Conservation (phyloP, 108 stramenopile species). For the Discostella stelligeroides region DNA sequence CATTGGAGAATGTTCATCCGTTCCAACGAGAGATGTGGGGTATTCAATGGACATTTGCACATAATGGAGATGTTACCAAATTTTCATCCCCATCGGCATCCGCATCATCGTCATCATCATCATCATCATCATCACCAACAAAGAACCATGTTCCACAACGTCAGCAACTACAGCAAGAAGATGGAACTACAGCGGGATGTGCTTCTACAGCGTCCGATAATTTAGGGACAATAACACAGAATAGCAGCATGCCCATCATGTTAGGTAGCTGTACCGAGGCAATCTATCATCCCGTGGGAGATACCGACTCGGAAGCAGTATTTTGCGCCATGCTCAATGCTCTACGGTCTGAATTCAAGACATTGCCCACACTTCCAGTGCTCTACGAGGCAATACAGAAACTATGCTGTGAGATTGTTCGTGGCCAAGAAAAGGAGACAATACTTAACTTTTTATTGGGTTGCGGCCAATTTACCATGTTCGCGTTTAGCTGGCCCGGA, state of each 20-base stretch:
- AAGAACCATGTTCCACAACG: no score
- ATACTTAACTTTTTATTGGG: slow-evolving; percentile 90
- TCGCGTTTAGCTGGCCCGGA: slow-evolving; percentile 92
- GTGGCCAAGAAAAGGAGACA: slow-evolving; percentile 58
- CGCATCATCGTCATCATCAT: no score
- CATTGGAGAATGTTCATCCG: slow-evolving; percentile 91
- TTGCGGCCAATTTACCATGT: slow-evolving; percentile 72
- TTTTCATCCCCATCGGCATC: slow-evolving; percentile 16
- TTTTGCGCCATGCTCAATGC: slow-evolving; percentile 93
- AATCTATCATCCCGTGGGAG: slow-evolving; percentile 79
- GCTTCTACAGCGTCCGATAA: slow-evolving; percentile 13
- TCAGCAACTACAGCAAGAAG: slow-evolving; percentile 10
- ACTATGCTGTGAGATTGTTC: slow-evolving; percentile 71
- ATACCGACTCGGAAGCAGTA: slow-evolving; percentile 90
- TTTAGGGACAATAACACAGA: slow-evolving; percentile 12
- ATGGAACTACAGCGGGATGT: neutral
- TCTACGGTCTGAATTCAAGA: slow-evolving; percentile 69
- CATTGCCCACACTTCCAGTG: slow-evolving; percentile 78
- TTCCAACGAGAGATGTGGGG: slow-evolving; percentile 89
- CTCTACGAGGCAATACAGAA: slow-evolving; percentile 68
- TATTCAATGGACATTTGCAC: slow-evolving; percentile 83
- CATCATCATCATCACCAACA: no score
- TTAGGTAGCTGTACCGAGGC: slow-evolving; percentile 45
- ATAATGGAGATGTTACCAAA: slow-evolving; percentile 92
- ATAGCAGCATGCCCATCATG: slow-evolving; percentile 32